Base-by-base conservation (phyloP, 805 yeast genomes). In the Ogataea salicorniae region DNA sequence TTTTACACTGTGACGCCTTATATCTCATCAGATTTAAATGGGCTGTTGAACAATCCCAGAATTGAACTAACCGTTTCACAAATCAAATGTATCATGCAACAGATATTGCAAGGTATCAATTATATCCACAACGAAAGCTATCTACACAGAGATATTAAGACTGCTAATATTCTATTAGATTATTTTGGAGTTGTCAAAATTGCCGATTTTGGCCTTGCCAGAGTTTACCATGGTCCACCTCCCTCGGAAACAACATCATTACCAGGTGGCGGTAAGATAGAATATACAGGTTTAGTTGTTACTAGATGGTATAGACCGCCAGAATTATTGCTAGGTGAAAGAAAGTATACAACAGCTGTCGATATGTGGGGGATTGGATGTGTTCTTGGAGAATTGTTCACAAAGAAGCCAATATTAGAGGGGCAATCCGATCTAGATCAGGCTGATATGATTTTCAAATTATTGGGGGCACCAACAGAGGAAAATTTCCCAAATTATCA, bases 361-460 rank as follows among this genome's bases (percentile, higher is more conserved):
- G 99, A 94, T 67, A 77, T 94, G 69, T 94, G 99, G 99, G 97
- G 98, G 0, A 78, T 88, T 18, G 98, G 98, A 1, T 94, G 99
- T 68, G 92, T 94, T 0, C 83, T 94, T 61, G 99, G 89, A 0
- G 99, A 94, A 67, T 74, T 91, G 60, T 92, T 86, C 67, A 81
- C 80, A 33, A 77, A 80, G 51, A 80, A 77, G 55, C 99, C 99
- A 0, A 84, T 94, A 15, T 64, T 94, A 42, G 90, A 83, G 38
- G 99, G 99, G 0, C 71, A 77, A 39, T 77, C 94, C 1, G 99
- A 94, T 63, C 64, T 84, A 11, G 95, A 92, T 63, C 99, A 94
- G 69, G 87, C 94, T 0, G 83, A 83, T 56, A 72, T 80, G 31
- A 84, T 92, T 9, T 94, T 94, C 63, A 79, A 79, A 58, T 70